Evolutionary conservation across 345 rosid species (phyloP), one percentile per base, ranked within the genome.

Genomic region (Syzygium oleosum): DNA sequence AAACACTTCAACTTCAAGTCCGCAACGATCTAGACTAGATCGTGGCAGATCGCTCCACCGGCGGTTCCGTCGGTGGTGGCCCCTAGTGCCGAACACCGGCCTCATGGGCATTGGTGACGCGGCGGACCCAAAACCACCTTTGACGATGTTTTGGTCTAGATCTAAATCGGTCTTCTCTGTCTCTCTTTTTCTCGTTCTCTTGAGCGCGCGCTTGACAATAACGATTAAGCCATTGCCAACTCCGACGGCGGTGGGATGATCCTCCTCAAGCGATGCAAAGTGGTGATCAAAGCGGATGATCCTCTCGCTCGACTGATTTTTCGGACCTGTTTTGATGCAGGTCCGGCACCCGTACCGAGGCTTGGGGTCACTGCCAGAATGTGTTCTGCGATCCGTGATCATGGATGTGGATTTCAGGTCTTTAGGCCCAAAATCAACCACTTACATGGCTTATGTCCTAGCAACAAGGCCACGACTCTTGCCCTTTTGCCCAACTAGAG

Each of bases 281-380:
- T 58, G 15, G 16, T 59, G 65, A 29, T 59, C 31, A 15, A 3
- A 59, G 68, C 0, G 31, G 31, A 59, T 12, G 31, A 59, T 3
- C 68, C 68, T 12, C 34, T 59, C 68, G 5, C 68, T 5, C 17
- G 0, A 59, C 31, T 27, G 31, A 27, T 12, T 59, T 61, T 61
- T 61, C 31, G 12, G 65, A 59, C 65, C 0, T 0, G 73, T 61
- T 13, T 0, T 2, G 9, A 13, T 0, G 9, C 34, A n/a, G 73
- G 9, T 0, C 4, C 17, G 17, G 73, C 34, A 61, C 12, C 34
- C 17, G 9, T 61, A 4, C 34, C 34, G 4, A n/a, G 34, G 34
- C 73, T 61, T n/a, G 19, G 34, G 17, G 73, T n/a, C 73, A 52
- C 25, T 23, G n/a, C 63, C 63, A 23, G 6, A 10, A 58, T 58